These are phyloP conservation scores for Larix sibirica DNA, from an alignment of 83 land plant species.

Conservation along the genomic window DNA sequence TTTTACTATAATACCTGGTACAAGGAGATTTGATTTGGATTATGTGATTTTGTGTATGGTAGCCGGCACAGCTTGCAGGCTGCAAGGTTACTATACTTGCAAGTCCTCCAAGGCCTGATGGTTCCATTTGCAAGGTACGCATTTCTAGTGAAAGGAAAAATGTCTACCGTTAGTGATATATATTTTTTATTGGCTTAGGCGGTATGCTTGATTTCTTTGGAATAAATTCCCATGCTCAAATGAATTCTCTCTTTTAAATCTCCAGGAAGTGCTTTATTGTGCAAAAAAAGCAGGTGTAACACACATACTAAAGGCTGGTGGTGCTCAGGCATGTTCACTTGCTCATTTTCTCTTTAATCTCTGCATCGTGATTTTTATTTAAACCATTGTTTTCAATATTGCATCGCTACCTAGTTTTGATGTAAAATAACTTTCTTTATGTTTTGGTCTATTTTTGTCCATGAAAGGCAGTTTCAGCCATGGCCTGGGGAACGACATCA, in stretches of 20 bases:
- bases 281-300: constrained; percentile 98
- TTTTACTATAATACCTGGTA: background rate
- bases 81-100: constrained; percentile 94
- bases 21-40: background rate
- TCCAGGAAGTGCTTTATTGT: constrained; percentile 98
- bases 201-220: background rate
- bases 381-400: background rate
- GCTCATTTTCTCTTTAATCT: background rate
- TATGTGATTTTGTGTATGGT: background rate
- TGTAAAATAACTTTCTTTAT: constrained; percentile 6
- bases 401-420: background rate
- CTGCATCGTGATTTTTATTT: constrained; percentile 1
- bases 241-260: background rate
- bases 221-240: background rate
- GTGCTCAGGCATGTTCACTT: constrained; percentile 82
- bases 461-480: constrained; percentile 91
- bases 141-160: background rate
- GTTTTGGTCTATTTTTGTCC: background rate
- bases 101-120: constrained; percentile 94
- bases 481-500: constrained; percentile 99
- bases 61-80: constrained; percentile 99
- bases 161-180: background rate
- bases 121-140: constrained; percentile 94
- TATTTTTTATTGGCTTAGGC: background rate
- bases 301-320: constrained; percentile 98